A percentile compares a stretch with the other conserved stretches of the same genome.
phyloP scores from a whole-genome alignment of 495 filamentous ascomycete genomes.

The Parmelia sp. region DNA sequence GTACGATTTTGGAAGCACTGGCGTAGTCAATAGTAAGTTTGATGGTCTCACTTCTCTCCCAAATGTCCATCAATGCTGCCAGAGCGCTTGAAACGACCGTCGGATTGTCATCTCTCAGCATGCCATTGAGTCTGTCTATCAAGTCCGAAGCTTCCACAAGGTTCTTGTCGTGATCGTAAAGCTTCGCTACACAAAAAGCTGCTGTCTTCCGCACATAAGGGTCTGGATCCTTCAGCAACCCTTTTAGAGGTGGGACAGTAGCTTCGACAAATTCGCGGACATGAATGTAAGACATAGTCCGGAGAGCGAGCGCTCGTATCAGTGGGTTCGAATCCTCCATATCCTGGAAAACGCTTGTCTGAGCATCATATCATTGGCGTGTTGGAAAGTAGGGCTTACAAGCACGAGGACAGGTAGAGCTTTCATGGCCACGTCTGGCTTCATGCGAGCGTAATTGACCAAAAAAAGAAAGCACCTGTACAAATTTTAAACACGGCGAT shows the following conservation, averaged over 20 bases:
- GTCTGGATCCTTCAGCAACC: slow-evolving; percentile 77
- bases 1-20: slow-evolving; percentile 95
- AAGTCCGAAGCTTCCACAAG: slow-evolving; percentile 86
- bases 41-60: slow-evolving; percentile 95
- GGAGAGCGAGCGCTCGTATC: slow-evolving; percentile 83
- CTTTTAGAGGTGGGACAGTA: slow-evolving; percentile 76
- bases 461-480: slow-evolving; percentile 92
- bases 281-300: slow-evolving; percentile 96
- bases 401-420: slow-evolving; percentile 81
- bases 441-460: slow-evolving; percentile 93
- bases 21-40: slow-evolving; percentile 96
- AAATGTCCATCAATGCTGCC: slow-evolving; percentile 92
- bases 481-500: slow-evolving; percentile 28
- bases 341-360: slow-evolving; percentile 50
- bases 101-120: slow-evolving; percentile 92
- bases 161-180: slow-evolving; percentile 91
- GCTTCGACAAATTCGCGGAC: slow-evolving; percentile 94
- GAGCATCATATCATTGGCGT: background rate
- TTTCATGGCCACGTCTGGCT: slow-evolving; percentile 89
- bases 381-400: slow-evolving; percentile 43
- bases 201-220: slow-evolving; percentile 98
- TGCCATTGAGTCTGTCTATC: slow-evolving; percentile 83
- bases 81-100: slow-evolving; percentile 94
- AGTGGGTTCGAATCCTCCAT: slow-evolving; percentile 92
- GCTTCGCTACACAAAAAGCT: slow-evolving; percentile 91